phyloP scores from a whole-genome alignment of 495 filamentous ascomycete genomes.

The Neurospora terricola region DNA sequence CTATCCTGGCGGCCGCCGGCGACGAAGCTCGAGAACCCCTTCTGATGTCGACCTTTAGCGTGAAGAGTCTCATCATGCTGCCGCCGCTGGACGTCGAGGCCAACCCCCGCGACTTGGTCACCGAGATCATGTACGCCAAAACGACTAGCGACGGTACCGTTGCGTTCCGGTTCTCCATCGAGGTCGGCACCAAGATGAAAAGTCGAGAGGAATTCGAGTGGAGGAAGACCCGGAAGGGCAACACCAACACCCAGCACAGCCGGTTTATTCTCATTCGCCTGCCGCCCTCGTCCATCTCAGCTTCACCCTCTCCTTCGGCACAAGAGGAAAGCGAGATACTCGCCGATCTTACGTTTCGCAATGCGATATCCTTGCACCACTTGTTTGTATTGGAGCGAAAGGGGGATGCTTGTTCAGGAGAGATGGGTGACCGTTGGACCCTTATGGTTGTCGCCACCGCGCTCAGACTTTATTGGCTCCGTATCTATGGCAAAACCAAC shows the following conservation, averaged over 20 bases:
- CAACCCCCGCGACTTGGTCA: not conserved
- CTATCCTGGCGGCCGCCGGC: constrained; percentile 7
- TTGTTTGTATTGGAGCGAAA: constrained; percentile 8
- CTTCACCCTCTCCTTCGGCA: not conserved
- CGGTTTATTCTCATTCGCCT: not conserved
- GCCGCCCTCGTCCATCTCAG: not conserved
- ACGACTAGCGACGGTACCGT: not conserved
- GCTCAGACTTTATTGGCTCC: constrained; percentile 3
- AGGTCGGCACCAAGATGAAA: constrained; percentile 2
- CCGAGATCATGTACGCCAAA: constrained; percentile 1
- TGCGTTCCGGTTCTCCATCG: constrained; percentile 2
- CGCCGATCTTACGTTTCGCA: constrained; percentile 1
- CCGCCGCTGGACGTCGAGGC: not conserved
- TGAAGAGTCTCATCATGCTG: constrained; percentile 1
- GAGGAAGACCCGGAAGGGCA: constrained; percentile 1
- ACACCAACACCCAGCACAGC: not conserved
- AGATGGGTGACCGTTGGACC: constrained; percentile 9
- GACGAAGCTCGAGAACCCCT: not conserved
- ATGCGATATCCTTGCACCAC: not conserved
- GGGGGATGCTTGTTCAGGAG: constrained; percentile 2
- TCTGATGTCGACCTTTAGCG: not conserved
- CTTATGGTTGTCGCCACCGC: constrained; percentile 9
- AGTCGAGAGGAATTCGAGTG: constrained; percentile 9
- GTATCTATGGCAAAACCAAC: constrained; percentile 3
- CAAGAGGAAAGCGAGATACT: not conserved